phyloP scores from a whole-genome alignment of 2,329 filamentous ascomycete species.

The Exserohilum rostratum region DNA sequence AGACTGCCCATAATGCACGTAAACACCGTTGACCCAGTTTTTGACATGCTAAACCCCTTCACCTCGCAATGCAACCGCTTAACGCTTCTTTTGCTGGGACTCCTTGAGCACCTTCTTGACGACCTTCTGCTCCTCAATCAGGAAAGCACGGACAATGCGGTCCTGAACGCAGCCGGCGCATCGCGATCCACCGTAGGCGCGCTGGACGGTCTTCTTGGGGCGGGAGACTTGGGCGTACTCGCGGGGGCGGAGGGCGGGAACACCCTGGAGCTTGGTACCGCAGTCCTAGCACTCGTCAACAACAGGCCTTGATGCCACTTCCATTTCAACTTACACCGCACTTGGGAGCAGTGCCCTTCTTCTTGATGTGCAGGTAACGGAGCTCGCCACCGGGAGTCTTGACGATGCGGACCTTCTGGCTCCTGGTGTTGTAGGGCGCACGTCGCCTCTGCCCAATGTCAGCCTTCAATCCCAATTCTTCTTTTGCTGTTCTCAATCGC shows the following conservation, averaged over 20 bases:
- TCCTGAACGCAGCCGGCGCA: slow-evolving; percentile 99
- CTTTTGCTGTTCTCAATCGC: slow-evolving; percentile 10
- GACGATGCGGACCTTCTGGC: slow-evolving; percentile 84
- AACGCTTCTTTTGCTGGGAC: slow-evolving; percentile 77
- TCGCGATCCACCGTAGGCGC: slow-evolving; percentile 95
- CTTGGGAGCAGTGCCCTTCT: slow-evolving; percentile 97
- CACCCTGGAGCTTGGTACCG: slow-evolving; percentile 94
- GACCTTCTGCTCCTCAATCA: slow-evolving; percentile 99
- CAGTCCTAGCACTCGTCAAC: slow-evolving; percentile 74
- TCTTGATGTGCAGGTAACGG: slow-evolving; percentile 99
- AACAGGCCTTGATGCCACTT: slow-evolving; percentile 2
- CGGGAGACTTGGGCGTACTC: slow-evolving; percentile 97
- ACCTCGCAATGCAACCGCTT: slow-evolving; percentile 36
- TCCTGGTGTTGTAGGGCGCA: slow-evolving; percentile 89
- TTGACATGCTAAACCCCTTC: slow-evolving; percentile 42
- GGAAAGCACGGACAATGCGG: slow-evolving; percentile 95
- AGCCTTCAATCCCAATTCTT: slow-evolving; percentile 24
- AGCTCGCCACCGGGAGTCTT: slow-evolving; percentile 92
- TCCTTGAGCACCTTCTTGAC: slow-evolving; percentile 99
- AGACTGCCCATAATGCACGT: slow-evolving; percentile 51
- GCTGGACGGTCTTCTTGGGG: slow-evolving; percentile 99
- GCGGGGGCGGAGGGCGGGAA: slow-evolving; percentile 96
- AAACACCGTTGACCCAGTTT: slow-evolving; percentile 50
- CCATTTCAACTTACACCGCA: slow-evolving; percentile 59
- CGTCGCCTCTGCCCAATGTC: slow-evolving; percentile 58